A percentile compares a stretch with the other conserved stretches of the same genome.
phyloP scores from a whole-genome alignment of 2,329 filamentous ascomycete species.

The Colletotrichum tamarilloi region DNA sequence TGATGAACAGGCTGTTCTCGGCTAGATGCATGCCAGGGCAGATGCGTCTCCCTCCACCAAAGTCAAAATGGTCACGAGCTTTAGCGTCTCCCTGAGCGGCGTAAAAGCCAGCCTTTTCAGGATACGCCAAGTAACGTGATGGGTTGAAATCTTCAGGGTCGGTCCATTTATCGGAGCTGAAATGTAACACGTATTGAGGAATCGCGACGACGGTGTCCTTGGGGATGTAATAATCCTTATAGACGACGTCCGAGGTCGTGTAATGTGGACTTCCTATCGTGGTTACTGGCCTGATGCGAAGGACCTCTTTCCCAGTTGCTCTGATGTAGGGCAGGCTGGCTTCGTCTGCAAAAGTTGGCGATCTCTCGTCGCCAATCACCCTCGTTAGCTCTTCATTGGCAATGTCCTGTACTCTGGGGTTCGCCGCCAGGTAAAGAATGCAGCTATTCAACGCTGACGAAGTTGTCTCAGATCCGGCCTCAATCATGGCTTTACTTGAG shows the following conservation, averaged over 20 bases:
- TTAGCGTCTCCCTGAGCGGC: background rate
- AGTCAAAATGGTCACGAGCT: conserved; percentile 40
- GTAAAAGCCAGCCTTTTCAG: conserved; percentile 1
- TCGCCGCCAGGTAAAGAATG: background rate
- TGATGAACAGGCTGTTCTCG: conserved; percentile 55
- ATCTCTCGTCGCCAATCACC: background rate
- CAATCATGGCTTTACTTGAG: background rate
- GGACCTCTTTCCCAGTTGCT: conserved; percentile 62
- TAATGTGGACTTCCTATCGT: background rate
- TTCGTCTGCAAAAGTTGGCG: background rate
- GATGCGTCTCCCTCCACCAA: conserved; percentile 53
- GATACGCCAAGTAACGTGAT: background rate
- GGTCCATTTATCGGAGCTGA: background rate
- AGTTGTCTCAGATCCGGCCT: background rate
- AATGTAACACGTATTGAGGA: background rate
- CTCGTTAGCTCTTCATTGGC: background rate
- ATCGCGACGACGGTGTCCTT: conserved; percentile 3
- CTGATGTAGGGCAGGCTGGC: background rate
- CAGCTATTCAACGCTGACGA: background rate
- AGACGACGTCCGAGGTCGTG: background rate
- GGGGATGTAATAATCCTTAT: background rate
- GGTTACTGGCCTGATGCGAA: conserved; percentile 41
- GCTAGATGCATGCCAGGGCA: conserved; percentile 61
- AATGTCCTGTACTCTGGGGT: background rate
- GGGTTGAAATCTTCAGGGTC: background rate